phyloP scores from a whole-genome alignment of 306 rosid genomes.

The Glycyrrhiza uralensis region DNA sequence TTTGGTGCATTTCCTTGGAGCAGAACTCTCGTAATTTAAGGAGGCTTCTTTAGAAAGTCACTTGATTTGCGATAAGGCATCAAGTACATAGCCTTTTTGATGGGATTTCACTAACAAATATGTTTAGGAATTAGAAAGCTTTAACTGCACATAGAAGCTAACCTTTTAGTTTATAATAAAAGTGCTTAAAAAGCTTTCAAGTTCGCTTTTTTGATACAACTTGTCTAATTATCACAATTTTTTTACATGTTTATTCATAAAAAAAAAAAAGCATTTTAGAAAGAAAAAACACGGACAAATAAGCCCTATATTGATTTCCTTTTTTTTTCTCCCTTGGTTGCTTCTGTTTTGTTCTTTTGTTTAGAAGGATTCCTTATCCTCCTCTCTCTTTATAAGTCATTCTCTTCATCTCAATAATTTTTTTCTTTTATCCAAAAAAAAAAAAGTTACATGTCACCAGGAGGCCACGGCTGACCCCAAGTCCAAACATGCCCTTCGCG shows the following conservation, averaged over 20 bases:
- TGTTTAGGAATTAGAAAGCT: not conserved
- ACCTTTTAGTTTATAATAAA: not conserved
- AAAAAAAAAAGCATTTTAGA: not conserved
- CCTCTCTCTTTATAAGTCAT: not conserved
- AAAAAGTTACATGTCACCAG: conserved; percentile 83
- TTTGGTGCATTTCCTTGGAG: not conserved
- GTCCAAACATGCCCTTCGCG: conserved; percentile 96
- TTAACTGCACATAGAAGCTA: not conserved
- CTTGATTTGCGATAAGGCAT: not conserved
- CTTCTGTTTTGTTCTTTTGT: not conserved
- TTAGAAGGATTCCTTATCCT: not conserved
- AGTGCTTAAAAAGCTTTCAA: not conserved
- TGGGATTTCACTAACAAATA: not conserved
- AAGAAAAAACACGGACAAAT: not conserved
- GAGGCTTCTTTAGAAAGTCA: not conserved
- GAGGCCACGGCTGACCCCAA: conserved; percentile 99
- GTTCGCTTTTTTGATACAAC: not conserved
- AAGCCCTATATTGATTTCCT: not conserved
- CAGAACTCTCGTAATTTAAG: not conserved
- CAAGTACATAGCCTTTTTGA: not conserved
- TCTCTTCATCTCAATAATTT: not conserved
- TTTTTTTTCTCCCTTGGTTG: not conserved
- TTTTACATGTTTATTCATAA: not conserved
- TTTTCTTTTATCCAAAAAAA: not conserved
- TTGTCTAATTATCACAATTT: not conserved